Evolutionary conservation across 345 rosid genomes (phyloP).

Genomic region (Eucalyptus regnans): DNA sequence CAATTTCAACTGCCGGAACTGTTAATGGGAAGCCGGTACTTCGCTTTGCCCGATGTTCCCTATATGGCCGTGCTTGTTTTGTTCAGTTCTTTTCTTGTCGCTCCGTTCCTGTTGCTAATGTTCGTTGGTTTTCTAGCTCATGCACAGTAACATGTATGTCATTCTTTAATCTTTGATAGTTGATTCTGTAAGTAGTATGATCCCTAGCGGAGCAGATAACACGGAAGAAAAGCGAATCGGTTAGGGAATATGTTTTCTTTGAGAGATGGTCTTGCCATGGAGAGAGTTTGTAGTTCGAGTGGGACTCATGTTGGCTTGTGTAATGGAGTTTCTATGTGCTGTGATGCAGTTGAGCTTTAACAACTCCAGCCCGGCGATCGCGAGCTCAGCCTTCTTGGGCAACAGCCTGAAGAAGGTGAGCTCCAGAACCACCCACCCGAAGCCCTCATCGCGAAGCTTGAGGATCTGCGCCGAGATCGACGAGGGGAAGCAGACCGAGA

Average conservation of each 20-base stretch:
- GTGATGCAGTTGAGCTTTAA: background rate
- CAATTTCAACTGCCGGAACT: background rate
- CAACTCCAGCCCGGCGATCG: background rate
- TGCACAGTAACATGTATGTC: background rate
- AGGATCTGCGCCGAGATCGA: background rate
- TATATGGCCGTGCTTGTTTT: background rate
- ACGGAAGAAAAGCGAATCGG: background rate
- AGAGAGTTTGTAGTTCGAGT: background rate
- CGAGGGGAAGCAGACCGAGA: background rate
- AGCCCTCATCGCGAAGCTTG: background rate
- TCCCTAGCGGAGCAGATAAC: background rate
- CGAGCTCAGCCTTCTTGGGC: background rate
- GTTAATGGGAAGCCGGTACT: background rate
- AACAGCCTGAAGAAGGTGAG: conserved; percentile 1
- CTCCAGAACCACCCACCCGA: background rate
- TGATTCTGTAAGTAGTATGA: background rate
- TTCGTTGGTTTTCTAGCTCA: background rate
- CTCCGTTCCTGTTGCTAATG: background rate
- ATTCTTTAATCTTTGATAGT: background rate
- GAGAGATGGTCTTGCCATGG: background rate
- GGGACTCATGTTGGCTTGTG: background rate
- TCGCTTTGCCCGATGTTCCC: background rate
- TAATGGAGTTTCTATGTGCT: background rate
- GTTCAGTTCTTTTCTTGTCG: background rate
- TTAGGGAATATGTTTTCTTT: background rate